Evolutionary conservation across 768 basidiomycete species (phyloP), one percentile per base, ranked within the genome.

Genomic region (Auriscalpium vulgare): DNA sequence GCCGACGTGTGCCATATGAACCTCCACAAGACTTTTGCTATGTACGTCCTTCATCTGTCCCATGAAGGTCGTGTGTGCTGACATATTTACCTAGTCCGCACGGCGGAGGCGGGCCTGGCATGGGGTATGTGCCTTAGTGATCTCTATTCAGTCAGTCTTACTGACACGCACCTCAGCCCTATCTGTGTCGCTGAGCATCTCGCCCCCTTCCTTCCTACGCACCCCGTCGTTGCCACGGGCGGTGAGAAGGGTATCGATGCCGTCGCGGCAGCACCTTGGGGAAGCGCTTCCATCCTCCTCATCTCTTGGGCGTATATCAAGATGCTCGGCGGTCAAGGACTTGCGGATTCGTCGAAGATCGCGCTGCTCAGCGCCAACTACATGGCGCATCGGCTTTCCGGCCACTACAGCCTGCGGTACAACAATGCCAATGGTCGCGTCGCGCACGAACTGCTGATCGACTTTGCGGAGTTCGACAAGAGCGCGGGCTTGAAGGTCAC

Each of bases 291-390:
- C 8, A 94, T 99, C 65, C 85, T 91, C 48, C 78, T 95, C 58
- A 97, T 98, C 65, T 97, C 95, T 0, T 98, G 95, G 95, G 95
- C 97, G 11, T 99, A 97, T 71, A 91, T 97, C 79, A 95, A 91
- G 75, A 98, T 99, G 97, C 82, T 99, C n/a, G 97, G 97, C 29
- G 95, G 95, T 8, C 75, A 82, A 54, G 97, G 97, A 8, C 80
- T 99, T 29, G 81, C 84, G 21, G 81, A 92, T 57, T 85, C 93
- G 0, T 89, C 94, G 3, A 89, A 88, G 63, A 73, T 91, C 35
- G 92, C 97, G 1, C 78, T 99, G 35, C 80, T 99, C 45, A 97
- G 86, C 66, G 97, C 97, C 50, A 99, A 99, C 71, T 99, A 98
- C 71, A 97, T 97, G 81, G 94, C 95, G 17, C 80, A 86, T 64